Base-by-base conservation (phyloP, 2,329 filamentous ascomycete genomes). In the Fusarium sp. region DNA sequence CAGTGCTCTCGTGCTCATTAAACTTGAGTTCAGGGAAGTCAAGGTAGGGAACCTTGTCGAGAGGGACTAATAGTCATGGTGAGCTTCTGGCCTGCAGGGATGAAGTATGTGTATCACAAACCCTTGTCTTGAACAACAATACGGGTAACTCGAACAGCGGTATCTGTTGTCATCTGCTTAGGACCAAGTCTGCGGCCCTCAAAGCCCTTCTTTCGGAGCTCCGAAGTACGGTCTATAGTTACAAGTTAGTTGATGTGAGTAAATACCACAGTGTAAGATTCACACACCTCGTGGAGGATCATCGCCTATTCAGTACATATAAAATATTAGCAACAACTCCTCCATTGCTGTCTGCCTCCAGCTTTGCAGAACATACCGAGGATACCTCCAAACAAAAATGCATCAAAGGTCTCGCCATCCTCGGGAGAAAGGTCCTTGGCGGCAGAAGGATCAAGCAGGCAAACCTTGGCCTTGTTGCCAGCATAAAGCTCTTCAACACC, bases 91-190 rank as follows among this genome's bases (percentile, higher is more conserved):
- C 34, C 31, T 34, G 18, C 42, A 61, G 42, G 37, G 26, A 30
- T 10, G 30, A 9, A 12, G 26, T 16, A n/a, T 16, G 15, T 18
- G 34, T 42, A 60, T 56, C 50, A 77, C 86, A 69, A 80, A 97
- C 94, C 87, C 82, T 91, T 91, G 70, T 94, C 88, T 75, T 97
- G 92, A 12, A 94, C 89, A 8, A 98, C 92, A 72, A 97, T 91
- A 70, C 96, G 88, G 33, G 96, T 98, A 44, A 97, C 95, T 71
- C 96, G 88, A 51, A 97, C 96, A 6, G 96, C 96, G 20, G 96
- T 99, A 78, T 99, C 96, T 6, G 96, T 99, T 4, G 96, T 98
- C 95, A 99, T 97, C 80, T 99, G 96, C 73, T 94, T 91, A 9
- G 95, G 93, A 1, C 96, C 96, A 31, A 99, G 84, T 60, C 96